Evolutionary conservation across 768 basidiomycete genomes (phyloP).

Genomic region (Phylloporus rhodoxanthus): DNA sequence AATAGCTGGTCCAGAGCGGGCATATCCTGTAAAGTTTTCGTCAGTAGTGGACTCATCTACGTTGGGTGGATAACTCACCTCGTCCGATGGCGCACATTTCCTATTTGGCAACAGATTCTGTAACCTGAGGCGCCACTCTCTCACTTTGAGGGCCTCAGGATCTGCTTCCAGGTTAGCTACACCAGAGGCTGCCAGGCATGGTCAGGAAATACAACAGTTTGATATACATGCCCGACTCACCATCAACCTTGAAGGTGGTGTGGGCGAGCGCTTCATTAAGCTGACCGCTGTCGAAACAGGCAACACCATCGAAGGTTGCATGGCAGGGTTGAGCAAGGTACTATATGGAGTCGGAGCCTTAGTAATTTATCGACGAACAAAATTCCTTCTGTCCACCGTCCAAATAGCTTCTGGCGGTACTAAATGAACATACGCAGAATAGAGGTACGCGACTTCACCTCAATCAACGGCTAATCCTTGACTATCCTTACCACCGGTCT

Average conservation of each 20-base stretch:
- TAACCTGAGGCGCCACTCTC: slow-evolving; percentile 87
- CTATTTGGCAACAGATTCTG: slow-evolving; percentile 81
- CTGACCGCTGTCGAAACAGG: slow-evolving; percentile 34
- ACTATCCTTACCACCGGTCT: neutral
- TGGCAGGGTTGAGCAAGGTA: too few species aligned
- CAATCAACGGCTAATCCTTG: neutral
- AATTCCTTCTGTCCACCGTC: too few species aligned
- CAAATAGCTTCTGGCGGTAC: too few species aligned
- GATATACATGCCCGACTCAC: slow-evolving; percentile 35
- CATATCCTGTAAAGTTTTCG: slow-evolving; percentile 57
- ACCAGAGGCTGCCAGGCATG: neutral
- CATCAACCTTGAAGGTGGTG: slow-evolving; percentile 52
- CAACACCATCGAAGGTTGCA: slow-evolving; percentile 39
- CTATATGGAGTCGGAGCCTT: too few species aligned
- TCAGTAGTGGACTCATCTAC: slow-evolving; percentile 6
- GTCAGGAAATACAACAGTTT: slow-evolving; percentile 4
- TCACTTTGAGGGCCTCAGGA: slow-evolving; percentile 66
- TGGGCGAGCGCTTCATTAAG: slow-evolving; percentile 43
- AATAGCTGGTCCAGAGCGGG: slow-evolving; percentile 65
- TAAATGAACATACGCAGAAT: slow-evolving; percentile 28
- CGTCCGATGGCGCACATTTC: slow-evolving; percentile 57
- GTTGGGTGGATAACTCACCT: slow-evolving; percentile 38
- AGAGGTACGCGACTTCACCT: slow-evolving; percentile 18
- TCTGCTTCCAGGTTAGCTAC: slow-evolving; percentile 45
- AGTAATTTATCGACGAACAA: too few species aligned